These are phyloP conservation scores for Papiliotrema flavescens DNA, from an alignment of 1,284 basidiomycete genomes.

Conservation along the genomic window DNA sequence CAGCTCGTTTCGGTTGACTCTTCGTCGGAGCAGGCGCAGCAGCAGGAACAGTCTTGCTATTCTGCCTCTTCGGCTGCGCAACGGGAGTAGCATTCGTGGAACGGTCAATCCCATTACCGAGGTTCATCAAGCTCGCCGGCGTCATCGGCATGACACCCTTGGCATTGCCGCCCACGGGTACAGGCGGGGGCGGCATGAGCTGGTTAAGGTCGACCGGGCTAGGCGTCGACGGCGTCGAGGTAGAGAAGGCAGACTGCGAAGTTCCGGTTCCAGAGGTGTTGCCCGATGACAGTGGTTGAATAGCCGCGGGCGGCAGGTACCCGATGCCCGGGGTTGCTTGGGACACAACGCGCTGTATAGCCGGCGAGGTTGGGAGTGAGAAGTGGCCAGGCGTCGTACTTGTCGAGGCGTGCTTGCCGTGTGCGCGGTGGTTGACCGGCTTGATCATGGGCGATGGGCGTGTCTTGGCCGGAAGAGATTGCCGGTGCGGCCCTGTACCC, in stretches of 20 bases:
- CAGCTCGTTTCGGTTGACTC: conserved; percentile 9
- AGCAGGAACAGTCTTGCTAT: background rate
- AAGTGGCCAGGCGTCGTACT: conserved; percentile 1
- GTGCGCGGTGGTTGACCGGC: conserved; percentile 38
- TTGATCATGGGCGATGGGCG: conserved; percentile 49
- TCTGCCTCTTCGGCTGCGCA: conserved; percentile 4
- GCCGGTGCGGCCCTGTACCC: conserved; percentile 39
- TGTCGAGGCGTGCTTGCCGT: conserved; percentile 7
- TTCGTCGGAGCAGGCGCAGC: background rate
- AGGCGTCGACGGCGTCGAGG: conserved; percentile 54
- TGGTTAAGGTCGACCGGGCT: conserved; percentile 70
- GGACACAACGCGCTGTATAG: conserved; percentile 16
- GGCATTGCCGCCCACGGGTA: conserved; percentile 23
- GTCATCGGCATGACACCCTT: conserved; percentile 68
- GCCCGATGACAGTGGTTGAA: conserved; percentile 30
- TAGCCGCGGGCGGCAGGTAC: conserved; percentile 37
- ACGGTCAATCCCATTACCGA: conserved; percentile 49
- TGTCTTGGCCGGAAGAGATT: conserved; percentile 36
- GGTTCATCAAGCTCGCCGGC: conserved; percentile 80
- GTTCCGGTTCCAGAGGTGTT: conserved; percentile 2
- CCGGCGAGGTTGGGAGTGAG: conserved; percentile 30
- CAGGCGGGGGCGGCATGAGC: conserved; percentile 60
- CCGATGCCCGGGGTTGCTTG: conserved; percentile 16
- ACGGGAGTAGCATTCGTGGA: background rate
- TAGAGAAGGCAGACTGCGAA: conserved; percentile 7